These are phyloP conservation scores for Tanacetum coccineum DNA, from an alignment of 129 eudicot genomes.

Conservation along the genomic window DNA sequence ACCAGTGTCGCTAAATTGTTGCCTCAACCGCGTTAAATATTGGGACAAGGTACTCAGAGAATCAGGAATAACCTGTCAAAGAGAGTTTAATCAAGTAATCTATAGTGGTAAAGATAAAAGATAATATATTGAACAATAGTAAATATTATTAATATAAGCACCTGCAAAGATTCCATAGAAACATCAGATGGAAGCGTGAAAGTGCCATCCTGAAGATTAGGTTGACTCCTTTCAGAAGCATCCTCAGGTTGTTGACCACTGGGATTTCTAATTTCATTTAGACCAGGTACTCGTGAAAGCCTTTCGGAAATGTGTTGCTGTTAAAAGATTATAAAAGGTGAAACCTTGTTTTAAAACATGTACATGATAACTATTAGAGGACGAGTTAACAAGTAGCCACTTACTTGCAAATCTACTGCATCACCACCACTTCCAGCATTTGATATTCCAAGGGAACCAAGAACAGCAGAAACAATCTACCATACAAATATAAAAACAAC, in stretches of 20 bases:
- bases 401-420: constrained; percentile 56
- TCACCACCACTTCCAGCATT: constrained; percentile 55
- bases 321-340: not conserved
- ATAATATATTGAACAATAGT: not conserved
- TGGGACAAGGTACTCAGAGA: constrained; percentile 79
- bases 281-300: constrained; percentile 44
- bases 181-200: constrained; percentile 39
- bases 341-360: constrained; percentile 13
- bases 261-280: constrained; percentile 43
- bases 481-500: constrained; percentile 41
- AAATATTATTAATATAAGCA: constrained; percentile 40
- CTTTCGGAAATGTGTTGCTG: constrained; percentile 59
- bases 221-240: constrained; percentile 38
- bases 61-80: constrained; percentile 79
- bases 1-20: constrained; percentile 64
- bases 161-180: constrained; percentile 54
- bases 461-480: constrained; percentile 88
- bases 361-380: not conserved
- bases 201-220: constrained; percentile 28
- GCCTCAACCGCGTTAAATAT: constrained; percentile 64
- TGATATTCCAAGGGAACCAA: constrained; percentile 64
- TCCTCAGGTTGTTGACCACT: constrained; percentile 48
- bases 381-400: constrained; percentile 26
- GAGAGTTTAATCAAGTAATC: constrained; percentile 10
- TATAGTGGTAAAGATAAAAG: constrained; percentile 6